Percentiles rank a stretch among this genome's conserved stretches.
Evolutionary conservation across 2,329 filamentous ascomycete species (phyloP).

Genomic region (Rhynchosporium agropyri): DNA sequence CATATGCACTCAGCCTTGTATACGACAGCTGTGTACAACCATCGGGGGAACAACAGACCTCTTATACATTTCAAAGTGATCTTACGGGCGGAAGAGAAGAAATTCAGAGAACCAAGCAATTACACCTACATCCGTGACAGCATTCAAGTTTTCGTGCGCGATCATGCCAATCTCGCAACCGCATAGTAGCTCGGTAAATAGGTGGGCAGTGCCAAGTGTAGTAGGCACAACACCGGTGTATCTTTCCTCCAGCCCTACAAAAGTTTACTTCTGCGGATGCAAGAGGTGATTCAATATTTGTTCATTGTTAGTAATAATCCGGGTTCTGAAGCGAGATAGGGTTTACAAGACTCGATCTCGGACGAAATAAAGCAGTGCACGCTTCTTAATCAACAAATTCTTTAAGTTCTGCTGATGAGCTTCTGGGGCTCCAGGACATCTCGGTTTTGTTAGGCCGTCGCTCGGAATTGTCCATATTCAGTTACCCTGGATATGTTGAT

Average conservation of each 20-base stretch:
- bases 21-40: neutral
- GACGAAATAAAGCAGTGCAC: no score
- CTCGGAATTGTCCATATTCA: no score
- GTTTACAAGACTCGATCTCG: no score
- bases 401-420: no score
- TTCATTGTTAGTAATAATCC: no score
- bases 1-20: neutral
- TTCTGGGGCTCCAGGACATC: no score
- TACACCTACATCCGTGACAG: neutral
- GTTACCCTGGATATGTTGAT: no score
- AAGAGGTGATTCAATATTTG: no score
- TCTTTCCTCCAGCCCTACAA: slow-evolving; percentile 1
- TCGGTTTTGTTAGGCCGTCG: no score
- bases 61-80: neutral
- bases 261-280: no score
- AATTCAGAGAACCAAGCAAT: neutral
- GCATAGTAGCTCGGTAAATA: neutral
- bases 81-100: neutral
- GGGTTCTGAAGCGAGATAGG: no score
- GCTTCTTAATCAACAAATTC: no score
- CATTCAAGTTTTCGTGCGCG: neutral
- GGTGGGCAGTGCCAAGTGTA: neutral
- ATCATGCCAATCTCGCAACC: neutral
- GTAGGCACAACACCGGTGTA: neutral
- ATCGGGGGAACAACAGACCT: neutral